Evolutionary conservation across 2,329 filamentous ascomycete genomes (phyloP).

Genomic region (Ciborinia camelliae): DNA sequence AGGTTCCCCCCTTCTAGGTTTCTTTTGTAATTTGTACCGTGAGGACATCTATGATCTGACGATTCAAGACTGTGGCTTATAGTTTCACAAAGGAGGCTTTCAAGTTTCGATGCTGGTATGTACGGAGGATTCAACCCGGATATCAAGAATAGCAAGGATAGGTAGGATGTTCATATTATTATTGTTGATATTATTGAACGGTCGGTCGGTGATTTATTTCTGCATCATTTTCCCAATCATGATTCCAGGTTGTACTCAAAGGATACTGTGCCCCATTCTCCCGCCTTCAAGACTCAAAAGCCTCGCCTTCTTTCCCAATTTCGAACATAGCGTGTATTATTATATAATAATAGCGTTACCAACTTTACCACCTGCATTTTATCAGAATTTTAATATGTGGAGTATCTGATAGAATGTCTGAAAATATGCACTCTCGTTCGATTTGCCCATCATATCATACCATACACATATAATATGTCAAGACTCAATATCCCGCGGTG

Average conservation of each 20-base stretch:
- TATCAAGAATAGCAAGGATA: neutral
- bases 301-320: slow-evolving; percentile 5
- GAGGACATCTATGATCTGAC: no score
- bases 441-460: neutral
- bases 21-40: no score
- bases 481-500: neutral
- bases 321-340: slow-evolving; percentile 11
- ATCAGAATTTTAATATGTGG: slow-evolving; percentile 13
- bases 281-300: slow-evolving; percentile 16
- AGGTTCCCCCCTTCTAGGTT: no score
- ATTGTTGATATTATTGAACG: no score
- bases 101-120: no score
- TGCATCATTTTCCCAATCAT: slow-evolving; percentile 8
- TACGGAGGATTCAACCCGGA: neutral
- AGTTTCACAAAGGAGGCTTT: slow-evolving; percentile 15
- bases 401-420: neutral
- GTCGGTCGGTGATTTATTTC: slow-evolving; percentile 16
- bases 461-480: neutral
- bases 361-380: neutral
- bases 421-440: neutral
- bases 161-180: no score
- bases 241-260: no score
- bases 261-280: slow-evolving; percentile 3
- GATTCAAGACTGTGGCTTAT: slow-evolving; percentile 15
- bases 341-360: neutral